phyloP scores from a whole-genome alignment of 1,139 yeast genomes.

The Debaryomyces nepalensis region DNA sequence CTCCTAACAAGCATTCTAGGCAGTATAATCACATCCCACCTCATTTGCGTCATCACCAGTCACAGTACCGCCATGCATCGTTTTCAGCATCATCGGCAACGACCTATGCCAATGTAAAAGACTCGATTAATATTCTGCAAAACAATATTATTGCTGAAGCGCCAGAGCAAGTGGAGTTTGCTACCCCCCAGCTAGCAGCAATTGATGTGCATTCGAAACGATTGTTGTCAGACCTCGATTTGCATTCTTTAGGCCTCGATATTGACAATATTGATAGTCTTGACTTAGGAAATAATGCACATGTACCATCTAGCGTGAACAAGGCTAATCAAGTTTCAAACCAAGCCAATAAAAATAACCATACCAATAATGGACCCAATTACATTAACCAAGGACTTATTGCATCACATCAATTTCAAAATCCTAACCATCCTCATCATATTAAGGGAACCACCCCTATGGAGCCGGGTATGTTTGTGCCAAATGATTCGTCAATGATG shows the following conservation, averaged over 20 bases:
- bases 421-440: slow-evolving; percentile 44
- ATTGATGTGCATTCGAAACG: slow-evolving; percentile 26
- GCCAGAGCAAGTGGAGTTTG: slow-evolving; percentile 73
- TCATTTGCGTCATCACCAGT: slow-evolving; percentile 13
- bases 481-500: slow-evolving; percentile 29
- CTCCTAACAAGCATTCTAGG: slow-evolving; percentile 16
- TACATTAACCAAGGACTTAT: slow-evolving; percentile 21
- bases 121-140: slow-evolving; percentile 36
- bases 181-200: slow-evolving; percentile 72
- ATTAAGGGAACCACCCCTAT: slow-evolving; percentile 44
- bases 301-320: not conserved
- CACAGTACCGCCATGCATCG: slow-evolving; percentile 63
- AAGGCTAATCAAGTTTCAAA: slow-evolving; percentile 1
- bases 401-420: slow-evolving; percentile 35
- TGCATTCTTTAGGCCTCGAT: slow-evolving; percentile 34
- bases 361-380: slow-evolving; percentile 20
- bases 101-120: slow-evolving; percentile 64
- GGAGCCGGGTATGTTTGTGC: slow-evolving; percentile 35
- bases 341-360: not conserved
- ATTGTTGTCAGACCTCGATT: slow-evolving; percentile 30
- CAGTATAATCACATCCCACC: slow-evolving; percentile 13
- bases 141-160: slow-evolving; percentile 37
- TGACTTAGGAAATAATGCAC: slow-evolving; percentile 24
- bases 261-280: slow-evolving; percentile 41
- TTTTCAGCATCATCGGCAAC: slow-evolving; percentile 79